phyloP scores from a whole-genome alignment of 306 rosid species.

The Astragalus glycyphyllos region DNA sequence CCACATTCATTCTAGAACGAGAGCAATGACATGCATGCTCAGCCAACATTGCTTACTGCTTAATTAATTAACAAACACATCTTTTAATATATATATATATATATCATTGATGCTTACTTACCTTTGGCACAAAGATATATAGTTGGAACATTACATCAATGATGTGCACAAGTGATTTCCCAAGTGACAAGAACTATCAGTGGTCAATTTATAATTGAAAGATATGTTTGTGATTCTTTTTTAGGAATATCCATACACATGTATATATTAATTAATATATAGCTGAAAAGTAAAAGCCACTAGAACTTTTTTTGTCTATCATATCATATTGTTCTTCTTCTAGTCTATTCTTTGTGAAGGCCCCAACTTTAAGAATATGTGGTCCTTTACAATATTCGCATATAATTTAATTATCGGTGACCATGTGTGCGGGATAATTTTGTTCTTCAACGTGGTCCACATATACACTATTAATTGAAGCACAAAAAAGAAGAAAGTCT shows the following conservation, averaged over 20 bases:
- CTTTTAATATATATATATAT: too few relatives aligned
- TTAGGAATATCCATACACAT: slow-evolving; percentile 29
- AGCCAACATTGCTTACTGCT: slow-evolving; percentile 16
- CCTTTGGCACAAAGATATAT: slow-evolving; percentile 20
- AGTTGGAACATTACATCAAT: slow-evolving; percentile 44
- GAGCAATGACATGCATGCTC: slow-evolving; percentile 42
- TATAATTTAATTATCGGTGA: slow-evolving; percentile 36
- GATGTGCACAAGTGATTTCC: slow-evolving; percentile 37
- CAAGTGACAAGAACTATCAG: slow-evolving; percentile 36
- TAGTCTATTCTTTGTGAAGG: slow-evolving; percentile 39
- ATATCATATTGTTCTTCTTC: slow-evolving; percentile 37
- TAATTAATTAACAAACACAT: background rate
- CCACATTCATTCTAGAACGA: slow-evolving; percentile 37
- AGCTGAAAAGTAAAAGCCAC: slow-evolving; percentile 39
- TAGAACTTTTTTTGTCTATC: background rate
- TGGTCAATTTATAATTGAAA: slow-evolving; percentile 41
- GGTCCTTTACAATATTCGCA: slow-evolving; percentile 41
- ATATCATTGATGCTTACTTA: slow-evolving; percentile 3
- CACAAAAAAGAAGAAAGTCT: background rate
- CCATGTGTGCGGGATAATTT: slow-evolving; percentile 37
- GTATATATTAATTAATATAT: slow-evolving; percentile 2
- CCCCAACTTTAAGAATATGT: slow-evolving; percentile 41
- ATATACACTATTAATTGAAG: background rate
- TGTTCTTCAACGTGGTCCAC: slow-evolving; percentile 42
- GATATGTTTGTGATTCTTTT: slow-evolving; percentile 32